Conservation (phyloP, 2,329 filamentous ascomycete genomes). For the Graphilbum sp. region DNA sequence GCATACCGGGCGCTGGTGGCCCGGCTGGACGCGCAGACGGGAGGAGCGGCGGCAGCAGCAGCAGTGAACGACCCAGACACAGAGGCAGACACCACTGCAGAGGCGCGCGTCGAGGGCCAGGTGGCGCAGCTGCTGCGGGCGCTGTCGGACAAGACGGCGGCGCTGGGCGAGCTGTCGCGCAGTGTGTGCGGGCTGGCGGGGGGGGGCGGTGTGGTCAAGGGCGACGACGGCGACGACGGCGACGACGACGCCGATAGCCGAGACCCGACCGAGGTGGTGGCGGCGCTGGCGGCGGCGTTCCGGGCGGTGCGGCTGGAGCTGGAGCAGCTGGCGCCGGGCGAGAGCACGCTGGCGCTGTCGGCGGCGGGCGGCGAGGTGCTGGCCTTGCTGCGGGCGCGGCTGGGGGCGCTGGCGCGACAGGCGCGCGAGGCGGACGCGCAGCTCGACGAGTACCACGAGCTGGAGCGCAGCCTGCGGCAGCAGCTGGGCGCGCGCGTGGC, state of each 20-base stretch:
- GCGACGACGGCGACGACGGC: constrained; percentile 28
- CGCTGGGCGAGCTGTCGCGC: constrained; percentile 25
- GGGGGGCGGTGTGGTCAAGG: constrained; percentile 19
- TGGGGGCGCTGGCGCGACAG: constrained; percentile 31
- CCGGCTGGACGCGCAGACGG: constrained; percentile 21
- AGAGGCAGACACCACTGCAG: too few relatives aligned
- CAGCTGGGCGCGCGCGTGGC: constrained; percentile 37
- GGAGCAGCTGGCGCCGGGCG: constrained; percentile 44
- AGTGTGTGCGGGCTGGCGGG: constrained; percentile 32
- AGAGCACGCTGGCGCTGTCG: constrained; percentile 34
- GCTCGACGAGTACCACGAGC: constrained; percentile 43
- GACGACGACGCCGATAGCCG: constrained; percentile 14
- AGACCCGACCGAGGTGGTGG: constrained; percentile 31
- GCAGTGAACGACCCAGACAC: neutral
- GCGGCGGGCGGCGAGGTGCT: constrained; percentile 38
- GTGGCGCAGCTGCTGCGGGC: constrained; percentile 26
- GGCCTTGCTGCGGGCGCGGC: constrained; percentile 32
- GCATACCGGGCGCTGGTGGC: constrained; percentile 26
- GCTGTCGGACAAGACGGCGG: constrained; percentile 31
- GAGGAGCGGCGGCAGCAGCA: constrained; percentile 11
- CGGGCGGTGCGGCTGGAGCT: constrained; percentile 42
- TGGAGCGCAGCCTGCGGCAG: constrained; percentile 37
- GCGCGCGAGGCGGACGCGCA: constrained; percentile 31
- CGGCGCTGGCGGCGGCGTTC: constrained; percentile 31
- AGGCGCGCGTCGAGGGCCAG: constrained; percentile 22